Evolutionary conservation across 2,329 filamentous ascomycete genomes (phyloP).

Genomic region (Juglanconis juglandina): DNA sequence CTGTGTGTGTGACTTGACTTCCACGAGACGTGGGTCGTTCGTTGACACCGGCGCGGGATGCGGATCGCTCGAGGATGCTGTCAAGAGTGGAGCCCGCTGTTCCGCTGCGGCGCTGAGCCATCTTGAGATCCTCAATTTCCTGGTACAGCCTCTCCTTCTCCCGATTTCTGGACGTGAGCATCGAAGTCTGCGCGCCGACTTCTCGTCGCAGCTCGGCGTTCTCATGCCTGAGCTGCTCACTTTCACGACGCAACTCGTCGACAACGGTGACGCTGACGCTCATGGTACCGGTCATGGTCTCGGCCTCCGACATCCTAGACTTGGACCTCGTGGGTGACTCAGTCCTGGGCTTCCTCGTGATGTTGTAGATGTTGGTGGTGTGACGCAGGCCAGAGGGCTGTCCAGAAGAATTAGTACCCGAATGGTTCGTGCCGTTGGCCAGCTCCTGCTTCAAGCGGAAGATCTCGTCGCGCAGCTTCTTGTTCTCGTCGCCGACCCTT

Average conservation of each 20-base stretch:
- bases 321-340: conserved; percentile 48
- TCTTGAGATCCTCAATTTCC: conserved; percentile 94
- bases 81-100: conserved; percentile 67
- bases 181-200: conserved; percentile 92
- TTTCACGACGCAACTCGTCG: conserved; percentile 69
- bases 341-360: conserved; percentile 50
- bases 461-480: conserved; percentile 77
- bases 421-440: conserved; percentile 26
- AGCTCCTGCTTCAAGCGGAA: conserved; percentile 66
- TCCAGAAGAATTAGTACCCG: conserved; percentile 18
- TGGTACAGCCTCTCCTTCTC: conserved; percentile 94
- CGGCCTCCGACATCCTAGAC: conserved; percentile 48
- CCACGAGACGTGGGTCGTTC: conserved; percentile 71
- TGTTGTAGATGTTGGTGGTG: conserved; percentile 65
- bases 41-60: conserved; percentile 70
- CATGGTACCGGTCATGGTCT: conserved; percentile 48
- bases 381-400: conserved; percentile 42
- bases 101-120: conserved; percentile 72
- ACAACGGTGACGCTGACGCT: conserved; percentile 60
- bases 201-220: conserved; percentile 90
- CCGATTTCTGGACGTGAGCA: conserved; percentile 92
- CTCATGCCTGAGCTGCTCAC: conserved; percentile 79
- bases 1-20: conserved; percentile 62
- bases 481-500: conserved; percentile 76
- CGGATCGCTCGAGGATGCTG: conserved; percentile 90